These are phyloP conservation scores for Mycogone perniciosa DNA, from an alignment of 2,329 filamentous ascomycete species.

Conservation along the genomic window DNA sequence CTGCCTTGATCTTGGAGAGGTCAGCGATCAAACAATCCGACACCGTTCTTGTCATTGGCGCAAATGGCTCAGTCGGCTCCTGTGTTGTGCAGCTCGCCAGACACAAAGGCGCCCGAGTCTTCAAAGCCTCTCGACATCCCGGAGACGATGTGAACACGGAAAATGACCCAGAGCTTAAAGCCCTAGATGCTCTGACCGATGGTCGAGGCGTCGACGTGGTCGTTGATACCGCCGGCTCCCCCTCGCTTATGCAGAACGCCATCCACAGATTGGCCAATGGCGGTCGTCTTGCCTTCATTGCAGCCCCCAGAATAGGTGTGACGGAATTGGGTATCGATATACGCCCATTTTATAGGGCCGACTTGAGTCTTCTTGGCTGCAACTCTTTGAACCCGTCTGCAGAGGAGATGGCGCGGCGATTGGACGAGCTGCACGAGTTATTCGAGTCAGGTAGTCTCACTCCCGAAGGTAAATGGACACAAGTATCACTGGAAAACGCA, in stretches of 20 bases:
- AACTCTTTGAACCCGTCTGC: constrained; percentile 10
- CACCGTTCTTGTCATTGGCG: constrained; percentile 7
- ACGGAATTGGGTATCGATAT: constrained; percentile 9
- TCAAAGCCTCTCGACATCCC: constrained; percentile 6
- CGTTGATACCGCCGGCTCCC: constrained; percentile 6
- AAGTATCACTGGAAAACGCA: constrained; percentile 1
- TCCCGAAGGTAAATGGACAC: constrained; percentile 2
- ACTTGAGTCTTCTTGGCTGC: constrained; percentile 10
- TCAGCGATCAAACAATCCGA: constrained; percentile 4
- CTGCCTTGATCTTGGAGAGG: constrained; percentile 9
- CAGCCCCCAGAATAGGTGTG: constrained; percentile 1
- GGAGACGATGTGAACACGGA: constrained; percentile 4
- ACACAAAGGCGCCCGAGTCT: constrained; percentile 1
- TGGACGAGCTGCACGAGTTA: not conserved
- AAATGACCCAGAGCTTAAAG: constrained; percentile 1
- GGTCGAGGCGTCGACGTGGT: constrained; percentile 5
- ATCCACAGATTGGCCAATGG: constrained; percentile 4
- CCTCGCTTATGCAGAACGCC: not conserved
- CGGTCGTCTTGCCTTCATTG: constrained; percentile 6
- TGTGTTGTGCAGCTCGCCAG: constrained; percentile 2
- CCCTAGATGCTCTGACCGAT: constrained; percentile 1
- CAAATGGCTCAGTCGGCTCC: constrained; percentile 6
- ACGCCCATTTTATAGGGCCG: constrained; percentile 10
- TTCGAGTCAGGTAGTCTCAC: constrained; percentile 5
- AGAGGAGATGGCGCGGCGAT: constrained; percentile 5